Percentiles rank a stretch among this genome's conserved stretches.
phyloP scores from a whole-genome alignment of 257 asterid genomes.

The Primulina tabacum region DNA sequence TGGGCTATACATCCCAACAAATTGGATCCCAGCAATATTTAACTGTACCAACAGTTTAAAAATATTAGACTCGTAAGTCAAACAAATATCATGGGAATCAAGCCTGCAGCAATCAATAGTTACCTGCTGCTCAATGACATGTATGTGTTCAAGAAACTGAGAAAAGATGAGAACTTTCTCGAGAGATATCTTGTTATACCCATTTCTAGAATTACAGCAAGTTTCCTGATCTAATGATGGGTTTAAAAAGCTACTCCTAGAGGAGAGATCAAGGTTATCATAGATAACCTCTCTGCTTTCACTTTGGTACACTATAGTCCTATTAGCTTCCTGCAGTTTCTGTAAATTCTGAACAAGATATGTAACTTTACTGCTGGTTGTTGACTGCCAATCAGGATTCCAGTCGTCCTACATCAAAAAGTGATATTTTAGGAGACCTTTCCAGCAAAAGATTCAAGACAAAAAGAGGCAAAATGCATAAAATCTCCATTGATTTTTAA shows the following conservation, averaged over 20 bases:
- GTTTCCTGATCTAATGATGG: conserved; percentile 26
- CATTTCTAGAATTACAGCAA: conserved; percentile 31
- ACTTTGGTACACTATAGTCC: conserved; percentile 31
- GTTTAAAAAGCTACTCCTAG: conserved; percentile 25
- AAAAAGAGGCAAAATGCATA: conserved; percentile 13
- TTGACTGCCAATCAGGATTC: conserved; percentile 99
- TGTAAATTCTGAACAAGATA: conserved; percentile 64
- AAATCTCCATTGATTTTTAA: conserved; percentile 11
- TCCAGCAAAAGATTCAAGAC: conserved; percentile 9
- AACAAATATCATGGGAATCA: conserved; percentile 21
- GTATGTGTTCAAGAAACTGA: conserved; percentile 97
- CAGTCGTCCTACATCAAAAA: conserved; percentile 72
- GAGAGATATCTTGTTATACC: conserved; percentile 27
- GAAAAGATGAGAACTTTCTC: conserved; percentile 93
- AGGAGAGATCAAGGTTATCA: conserved; percentile 28
- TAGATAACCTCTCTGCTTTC: conserved; percentile 32
- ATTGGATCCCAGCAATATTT: conserved; percentile 64
- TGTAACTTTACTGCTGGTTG: conserved; percentile 92
- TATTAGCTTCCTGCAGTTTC: conserved; percentile 59
- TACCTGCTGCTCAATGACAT: conserved; percentile 94
- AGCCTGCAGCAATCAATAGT: conserved; percentile 22
- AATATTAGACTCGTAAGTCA: conserved; percentile 21
- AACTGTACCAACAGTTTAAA: conserved; percentile 47
- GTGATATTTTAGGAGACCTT: conserved; percentile 18
- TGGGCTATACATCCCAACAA: conserved; percentile 89